phyloP scores from a whole-genome alignment of 805 yeast genomes.

The Candida lessepsii region DNA sequence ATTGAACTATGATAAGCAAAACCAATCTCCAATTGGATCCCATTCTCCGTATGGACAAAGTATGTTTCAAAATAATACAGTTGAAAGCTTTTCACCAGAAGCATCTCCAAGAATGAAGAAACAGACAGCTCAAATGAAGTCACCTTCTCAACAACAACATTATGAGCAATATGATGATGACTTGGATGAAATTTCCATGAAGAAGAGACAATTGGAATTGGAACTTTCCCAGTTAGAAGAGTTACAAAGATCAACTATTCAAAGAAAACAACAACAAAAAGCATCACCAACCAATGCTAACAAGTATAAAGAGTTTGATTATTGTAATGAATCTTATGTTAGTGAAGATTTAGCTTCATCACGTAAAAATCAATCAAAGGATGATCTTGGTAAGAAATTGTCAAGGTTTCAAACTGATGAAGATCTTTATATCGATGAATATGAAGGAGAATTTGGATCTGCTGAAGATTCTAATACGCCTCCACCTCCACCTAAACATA shows the following conservation, averaged over 20 bases:
- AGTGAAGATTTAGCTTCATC: constrained; percentile 38
- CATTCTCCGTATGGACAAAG: constrained; percentile 12
- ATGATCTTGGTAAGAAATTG: constrained; percentile 35
- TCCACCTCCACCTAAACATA: constrained; percentile 42
- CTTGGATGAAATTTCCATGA: constrained; percentile 31
- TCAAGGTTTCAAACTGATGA: constrained; percentile 23
- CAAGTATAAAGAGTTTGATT: constrained; percentile 12
- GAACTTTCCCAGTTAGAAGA: constrained; percentile 31
- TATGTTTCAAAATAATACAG: constrained; percentile 22
- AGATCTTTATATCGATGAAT: constrained; percentile 18
- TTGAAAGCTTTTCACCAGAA: constrained; percentile 28
- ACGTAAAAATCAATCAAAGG: constrained; percentile 31
- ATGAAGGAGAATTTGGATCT: constrained; percentile 26
- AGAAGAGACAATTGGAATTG: constrained; percentile 39
- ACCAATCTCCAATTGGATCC: not conserved
- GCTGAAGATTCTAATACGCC: constrained; percentile 25
- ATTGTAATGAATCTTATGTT: constrained; percentile 28
- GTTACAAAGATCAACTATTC: constrained; percentile 14
- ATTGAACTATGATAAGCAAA: constrained; percentile 7
- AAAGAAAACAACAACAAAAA: constrained; percentile 10
- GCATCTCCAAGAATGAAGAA: constrained; percentile 12
- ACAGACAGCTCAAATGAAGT: not conserved
- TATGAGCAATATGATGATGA: constrained; percentile 15
- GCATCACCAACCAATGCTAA: constrained; percentile 11
- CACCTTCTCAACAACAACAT: not conserved